These are phyloP conservation scores for Lodderomyces beijingensis DNA, from an alignment of 1,139 yeast genomes.

Conservation along the genomic window DNA sequence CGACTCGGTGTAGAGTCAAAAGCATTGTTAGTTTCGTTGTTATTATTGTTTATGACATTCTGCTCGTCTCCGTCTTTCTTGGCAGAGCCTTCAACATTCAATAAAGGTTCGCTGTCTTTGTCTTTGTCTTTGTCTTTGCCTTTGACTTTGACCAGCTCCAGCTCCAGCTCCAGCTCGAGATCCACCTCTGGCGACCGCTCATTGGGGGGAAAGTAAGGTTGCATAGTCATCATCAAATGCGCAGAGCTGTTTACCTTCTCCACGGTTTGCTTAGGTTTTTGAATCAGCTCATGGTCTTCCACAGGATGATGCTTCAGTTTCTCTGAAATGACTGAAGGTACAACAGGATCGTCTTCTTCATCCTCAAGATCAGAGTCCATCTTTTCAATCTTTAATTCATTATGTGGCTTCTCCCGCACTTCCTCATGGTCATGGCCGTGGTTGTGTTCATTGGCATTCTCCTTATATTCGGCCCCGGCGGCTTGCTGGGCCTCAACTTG, in stretches of 20 bases:
- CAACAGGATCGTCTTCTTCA: neutral
- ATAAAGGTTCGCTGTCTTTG: neutral
- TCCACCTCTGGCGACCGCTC: too few relatives aligned
- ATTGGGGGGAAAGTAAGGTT: constrained; percentile 4
- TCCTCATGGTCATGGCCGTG: constrained; percentile 2
- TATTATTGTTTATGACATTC: neutral
- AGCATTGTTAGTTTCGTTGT: constrained; percentile 1
- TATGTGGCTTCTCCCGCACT: too few relatives aligned
- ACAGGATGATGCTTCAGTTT: neutral
- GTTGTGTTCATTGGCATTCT: constrained; percentile 3
- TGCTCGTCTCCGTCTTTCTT: neutral
- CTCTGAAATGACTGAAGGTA: too few relatives aligned
- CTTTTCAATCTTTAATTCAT: constrained; percentile 5
- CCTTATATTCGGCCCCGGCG: constrained; percentile 2
- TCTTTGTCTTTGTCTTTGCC: neutral
- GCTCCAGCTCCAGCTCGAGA: too few relatives aligned
- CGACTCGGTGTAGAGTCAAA: too few relatives aligned
- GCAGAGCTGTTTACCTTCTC: constrained; percentile 3
- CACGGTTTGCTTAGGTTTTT: neutral
- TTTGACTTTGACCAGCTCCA: constrained; percentile 2
- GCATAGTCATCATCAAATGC: constrained; percentile 4
- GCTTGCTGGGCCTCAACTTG: constrained; percentile 7
- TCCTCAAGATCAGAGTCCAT: constrained; percentile 4
- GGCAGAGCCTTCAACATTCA: neutral
- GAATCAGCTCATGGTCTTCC: constrained; percentile 3